Evolutionary conservation across 1,139 yeast genomes (phyloP), one percentile per base, ranked within the genome.

Genomic region (Pichia sp.): DNA sequence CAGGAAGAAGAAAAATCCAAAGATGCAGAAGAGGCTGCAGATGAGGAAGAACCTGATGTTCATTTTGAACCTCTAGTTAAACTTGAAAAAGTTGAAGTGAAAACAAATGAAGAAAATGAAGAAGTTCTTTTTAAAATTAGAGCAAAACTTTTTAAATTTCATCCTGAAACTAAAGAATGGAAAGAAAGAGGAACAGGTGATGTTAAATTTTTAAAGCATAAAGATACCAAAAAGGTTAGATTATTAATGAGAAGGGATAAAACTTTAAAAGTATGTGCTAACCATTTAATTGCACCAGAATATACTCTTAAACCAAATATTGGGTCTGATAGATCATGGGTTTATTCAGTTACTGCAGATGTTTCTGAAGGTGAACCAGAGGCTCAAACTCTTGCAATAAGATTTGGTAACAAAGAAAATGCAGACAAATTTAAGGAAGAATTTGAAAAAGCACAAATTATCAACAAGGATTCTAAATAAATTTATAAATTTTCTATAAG

Each of bases 141-240:
- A 67, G 97, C 99, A 60, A 94, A 92, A 73, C 77, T 92, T 66
- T 92, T 92, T 77, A 84, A 89, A 71, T 92, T 84, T 75, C 89
- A 84, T 56, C 66, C 83, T 51, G 79, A 74, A 40, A 56, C 71
- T 44, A 86, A 87, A 65, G 98, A 92, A 73, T 92, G 99, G 98
- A 92, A 94, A 71, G 99, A 94, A 76, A 86, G 98, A 75, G 98
- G 98, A 60, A 89, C 97, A 42, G 99, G 98, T 62, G 98, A 92
- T 66, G 97, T 90, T 62, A 88, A 90, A 72, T 88, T 92, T 70
- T 80, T 92, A 67, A 79, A 92, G 74, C 96, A 90, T 74, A 88
- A 87, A 71, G 73, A 73, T 54, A 73, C 88, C 51, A 77, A 79
- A 51, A 90, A 87, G 73, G 86, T 86, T 56, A 84, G 98, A 73